phyloP scores from a whole-genome alignment of 2,329 filamentous ascomycete genomes.

The Coniochaeta sp. region DNA sequence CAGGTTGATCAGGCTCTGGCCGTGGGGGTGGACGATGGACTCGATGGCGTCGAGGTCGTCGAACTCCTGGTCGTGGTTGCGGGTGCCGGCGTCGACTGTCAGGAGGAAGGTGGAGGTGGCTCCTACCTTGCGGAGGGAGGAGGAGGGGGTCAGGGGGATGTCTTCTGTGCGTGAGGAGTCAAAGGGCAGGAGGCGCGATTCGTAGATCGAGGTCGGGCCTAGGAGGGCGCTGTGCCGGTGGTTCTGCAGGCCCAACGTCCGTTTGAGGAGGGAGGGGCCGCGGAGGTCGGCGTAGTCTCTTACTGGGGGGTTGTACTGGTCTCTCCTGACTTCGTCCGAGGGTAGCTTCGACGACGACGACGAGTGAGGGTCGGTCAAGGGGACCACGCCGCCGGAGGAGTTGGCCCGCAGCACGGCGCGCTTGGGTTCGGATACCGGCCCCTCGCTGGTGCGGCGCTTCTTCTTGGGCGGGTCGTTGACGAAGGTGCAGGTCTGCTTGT shows the following conservation, averaged over 20 bases:
- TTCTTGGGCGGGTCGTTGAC: slow-evolving; percentile 50
- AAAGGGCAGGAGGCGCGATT: slow-evolving; percentile 13
- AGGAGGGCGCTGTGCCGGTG: slow-evolving; percentile 13
- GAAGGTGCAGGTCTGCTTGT: slow-evolving; percentile 60
- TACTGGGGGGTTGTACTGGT: background rate
- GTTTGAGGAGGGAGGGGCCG: slow-evolving; percentile 14
- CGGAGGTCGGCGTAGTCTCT: background rate
- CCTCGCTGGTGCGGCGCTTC: slow-evolving; percentile 28
- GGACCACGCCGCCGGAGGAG: too few species aligned
- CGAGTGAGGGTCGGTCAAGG: too few species aligned
- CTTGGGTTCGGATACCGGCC: background rate
- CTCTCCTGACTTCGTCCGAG: background rate
- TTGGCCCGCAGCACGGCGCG: slow-evolving; percentile 19
- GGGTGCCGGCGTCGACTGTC: slow-evolving; percentile 12
- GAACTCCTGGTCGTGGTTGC: slow-evolving; percentile 10
- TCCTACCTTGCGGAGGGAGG: slow-evolving; percentile 16
- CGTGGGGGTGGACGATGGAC: slow-evolving; percentile 54
- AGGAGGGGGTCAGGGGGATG: slow-evolving; percentile 2
- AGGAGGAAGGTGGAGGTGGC: slow-evolving; percentile 13
- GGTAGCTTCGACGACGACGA: background rate
- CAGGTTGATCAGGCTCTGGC: slow-evolving; percentile 54
- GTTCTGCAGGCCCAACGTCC: slow-evolving; percentile 13
- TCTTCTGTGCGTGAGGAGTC: background rate
- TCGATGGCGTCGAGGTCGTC: slow-evolving; percentile 44
- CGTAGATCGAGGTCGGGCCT: slow-evolving; percentile 15